A percentile compares a stretch with the other conserved stretches of the same genome.
Conservation (phyloP, 495 filamentous ascomycete genomes). For the Penicillium pulvis region DNA sequence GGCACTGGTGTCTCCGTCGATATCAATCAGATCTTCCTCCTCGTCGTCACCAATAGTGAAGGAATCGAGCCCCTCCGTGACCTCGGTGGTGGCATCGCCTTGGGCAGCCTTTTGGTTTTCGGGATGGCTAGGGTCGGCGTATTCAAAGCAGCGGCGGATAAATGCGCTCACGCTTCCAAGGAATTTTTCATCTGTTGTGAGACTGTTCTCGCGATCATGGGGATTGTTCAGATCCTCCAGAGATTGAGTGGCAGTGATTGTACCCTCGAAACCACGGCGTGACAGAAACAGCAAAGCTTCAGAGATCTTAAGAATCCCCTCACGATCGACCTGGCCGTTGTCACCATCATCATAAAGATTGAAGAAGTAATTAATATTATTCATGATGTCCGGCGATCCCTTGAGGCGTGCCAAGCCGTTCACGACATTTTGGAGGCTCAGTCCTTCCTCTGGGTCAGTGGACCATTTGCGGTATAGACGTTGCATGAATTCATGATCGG, state of each 20-base stretch:
- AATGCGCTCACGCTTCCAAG: conserved; percentile 91
- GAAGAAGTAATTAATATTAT: conserved; percentile 95
- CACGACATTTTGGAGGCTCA: conserved; percentile 89
- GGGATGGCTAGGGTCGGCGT: conserved; percentile 89
- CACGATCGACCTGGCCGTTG: conserved; percentile 92
- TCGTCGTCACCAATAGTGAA: conserved; percentile 87
- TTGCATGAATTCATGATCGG: conserved; percentile 94
- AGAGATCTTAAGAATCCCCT: conserved; percentile 92
- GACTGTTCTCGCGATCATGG: conserved; percentile 31
- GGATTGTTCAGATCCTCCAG: conserved; percentile 37
- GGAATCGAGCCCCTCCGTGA: conserved; percentile 53
- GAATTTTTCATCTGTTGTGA: conserved; percentile 74
- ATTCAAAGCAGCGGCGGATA: conserved; percentile 95
- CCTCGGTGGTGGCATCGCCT: conserved; percentile 29
- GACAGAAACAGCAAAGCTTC: conserved; percentile 93
- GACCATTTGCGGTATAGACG: conserved; percentile 90
- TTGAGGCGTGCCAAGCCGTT: conserved; percentile 87
- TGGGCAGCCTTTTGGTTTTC: conserved; percentile 49
- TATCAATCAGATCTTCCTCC: conserved; percentile 71
- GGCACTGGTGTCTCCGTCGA: conserved; percentile 41
- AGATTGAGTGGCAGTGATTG: conserved; percentile 54
- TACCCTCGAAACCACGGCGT: conserved; percentile 77
- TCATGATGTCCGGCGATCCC: conserved; percentile 93
- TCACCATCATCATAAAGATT: conserved; percentile 92
- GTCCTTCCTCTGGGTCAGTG: conserved; percentile 65